phyloP scores from a whole-genome alignment of 116 monocot species.

The Cymodocea nodosa region DNA sequence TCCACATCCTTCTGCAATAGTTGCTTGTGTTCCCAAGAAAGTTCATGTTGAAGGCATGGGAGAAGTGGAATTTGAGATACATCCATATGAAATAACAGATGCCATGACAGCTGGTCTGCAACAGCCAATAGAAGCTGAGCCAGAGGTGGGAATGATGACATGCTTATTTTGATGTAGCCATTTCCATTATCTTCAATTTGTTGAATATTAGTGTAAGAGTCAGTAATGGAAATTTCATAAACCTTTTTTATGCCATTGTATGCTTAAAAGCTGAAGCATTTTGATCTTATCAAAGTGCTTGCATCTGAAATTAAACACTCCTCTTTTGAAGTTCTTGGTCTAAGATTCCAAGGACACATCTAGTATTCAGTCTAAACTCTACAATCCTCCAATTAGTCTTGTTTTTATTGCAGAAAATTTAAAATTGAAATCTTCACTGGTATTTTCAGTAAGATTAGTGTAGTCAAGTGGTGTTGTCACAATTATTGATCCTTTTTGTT shows the following conservation, averaged over 20 bases:
- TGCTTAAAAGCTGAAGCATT: too few species aligned
- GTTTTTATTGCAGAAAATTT: not conserved
- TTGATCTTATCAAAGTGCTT: too few species aligned
- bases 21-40: constrained; percentile 91
- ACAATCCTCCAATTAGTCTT: not conserved
- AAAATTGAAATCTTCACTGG: not conserved
- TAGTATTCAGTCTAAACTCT: not conserved
- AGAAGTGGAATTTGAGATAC: constrained; percentile 66
- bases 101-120: constrained; percentile 73
- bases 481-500: not conserved
- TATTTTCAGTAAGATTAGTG: not conserved
- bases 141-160: constrained; percentile 45
- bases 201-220: not conserved
- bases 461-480: not conserved
- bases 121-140: constrained; percentile 86
- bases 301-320: not conserved
- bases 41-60: constrained; percentile 70
- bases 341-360: not conserved
- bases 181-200: not conserved
- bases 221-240: not conserved
- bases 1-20: constrained; percentile 92
- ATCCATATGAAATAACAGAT: constrained; percentile 71
- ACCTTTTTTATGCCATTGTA: too few species aligned
- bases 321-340: not conserved
- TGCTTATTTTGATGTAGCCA: not conserved